Base-by-base conservation (phyloP, 495 filamentous ascomycete species). In the Hypoxylon lienhwacheense region DNA sequence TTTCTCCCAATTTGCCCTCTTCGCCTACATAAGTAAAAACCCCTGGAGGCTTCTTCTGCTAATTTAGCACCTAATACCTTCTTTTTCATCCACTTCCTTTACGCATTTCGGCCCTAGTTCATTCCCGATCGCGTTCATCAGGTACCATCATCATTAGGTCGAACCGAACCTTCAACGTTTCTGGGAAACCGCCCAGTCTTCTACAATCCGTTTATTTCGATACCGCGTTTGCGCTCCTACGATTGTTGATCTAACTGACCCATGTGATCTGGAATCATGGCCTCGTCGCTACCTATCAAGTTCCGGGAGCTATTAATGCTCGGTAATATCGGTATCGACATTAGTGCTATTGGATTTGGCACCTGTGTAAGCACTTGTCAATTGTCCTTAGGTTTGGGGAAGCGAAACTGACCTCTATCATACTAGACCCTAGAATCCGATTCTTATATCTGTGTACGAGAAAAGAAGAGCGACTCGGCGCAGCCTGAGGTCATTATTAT, bases 401-500 rank as follows among this genome's bases (percentile, higher is more conserved):
- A 12, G 4, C 49, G 43, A 47, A 42, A 33, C 70, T 66, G 29
- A 64, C 49, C 16, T 26, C 11, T 53, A 12, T 31, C 55, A 21
- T 20, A 12, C 66, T 64, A 97, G 91, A 99, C 93, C 62, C 75
- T 99, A 73, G 95, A 99, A 80, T 97, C 93, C 59, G 95, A 97
- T 72, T 79, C 85, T 66, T 99, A 83, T 71, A 85, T 97, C 64
- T 99, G 93, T 74, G 86, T 97, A 62, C 87, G 95, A 61, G 92
- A 99, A 73, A 90, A 90, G 73, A 83, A 86, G 64, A 83, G 85
- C 55, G 87, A 88, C 47, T 81, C 85, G 37, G 81, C 88, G 39
- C 83, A 84, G 40, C 88, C 93, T 24, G 91, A 99, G 71, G 93
- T 97, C 54, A 87, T 97, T 70, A 99, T 97, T 71, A 76, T 99